A percentile compares a stretch with the other conserved stretches of the same genome.
phyloP scores from a whole-genome alignment of 345 rosid species.

The Boechera retrofracta region DNA sequence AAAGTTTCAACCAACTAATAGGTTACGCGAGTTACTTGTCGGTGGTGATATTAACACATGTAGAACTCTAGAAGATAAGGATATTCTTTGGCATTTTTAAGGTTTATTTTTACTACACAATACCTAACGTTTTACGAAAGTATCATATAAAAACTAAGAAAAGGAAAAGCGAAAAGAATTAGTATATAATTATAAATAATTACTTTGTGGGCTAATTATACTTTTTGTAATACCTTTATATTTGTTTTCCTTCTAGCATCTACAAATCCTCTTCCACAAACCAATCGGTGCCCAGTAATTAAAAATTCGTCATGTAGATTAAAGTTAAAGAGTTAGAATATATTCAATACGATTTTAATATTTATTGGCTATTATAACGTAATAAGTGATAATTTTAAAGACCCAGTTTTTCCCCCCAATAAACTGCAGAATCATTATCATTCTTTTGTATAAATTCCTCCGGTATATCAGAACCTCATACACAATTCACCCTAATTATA shows the following conservation, averaged over 20 bases:
- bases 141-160: conserved; percentile 13
- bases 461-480: not conserved
- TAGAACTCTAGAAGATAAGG: conserved; percentile 32
- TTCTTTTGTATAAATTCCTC: not conserved
- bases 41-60: conserved; percentile 32
- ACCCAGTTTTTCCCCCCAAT: not conserved
- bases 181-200: not conserved
- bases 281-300: not conserved
- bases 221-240: not conserved
- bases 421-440: not conserved
- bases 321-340: not conserved
- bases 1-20: conserved; percentile 26
- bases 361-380: not conserved
- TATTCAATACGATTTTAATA: not conserved
- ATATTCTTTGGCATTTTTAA: conserved; percentile 45
- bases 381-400: not conserved
- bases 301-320: not conserved
- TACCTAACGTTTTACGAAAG: conserved; percentile 33
- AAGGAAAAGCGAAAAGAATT: conserved; percentile 3
- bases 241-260: not conserved
- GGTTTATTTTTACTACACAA: conserved; percentile 29
- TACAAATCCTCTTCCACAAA: not conserved
- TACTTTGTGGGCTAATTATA: not conserved
- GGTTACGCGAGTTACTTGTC: conserved; percentile 41
- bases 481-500: not conserved